phyloP scores from a whole-genome alignment of 2,329 filamentous ascomycete species.

The Ascochyta clinopodiicola region DNA sequence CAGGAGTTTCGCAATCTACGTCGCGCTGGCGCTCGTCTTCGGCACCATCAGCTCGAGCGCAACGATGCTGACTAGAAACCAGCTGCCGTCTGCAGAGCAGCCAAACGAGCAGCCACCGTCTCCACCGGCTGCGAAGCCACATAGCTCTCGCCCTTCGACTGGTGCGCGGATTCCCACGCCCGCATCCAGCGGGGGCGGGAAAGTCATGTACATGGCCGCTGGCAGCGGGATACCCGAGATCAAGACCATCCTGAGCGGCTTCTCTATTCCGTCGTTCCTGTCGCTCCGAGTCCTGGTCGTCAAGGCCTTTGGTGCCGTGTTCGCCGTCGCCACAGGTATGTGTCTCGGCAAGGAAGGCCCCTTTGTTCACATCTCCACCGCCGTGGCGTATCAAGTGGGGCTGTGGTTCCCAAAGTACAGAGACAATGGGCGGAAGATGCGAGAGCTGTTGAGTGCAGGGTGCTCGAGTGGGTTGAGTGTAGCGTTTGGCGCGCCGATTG shows the following conservation, averaged over 20 bases:
- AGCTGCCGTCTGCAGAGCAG: conserved; percentile 54
- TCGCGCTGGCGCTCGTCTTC: conserved; percentile 57
- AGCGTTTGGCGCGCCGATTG: conserved; percentile 68
- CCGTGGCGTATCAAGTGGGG: conserved; percentile 62
- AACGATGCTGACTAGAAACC: conserved; percentile 59
- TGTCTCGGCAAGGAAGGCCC: conserved; percentile 68
- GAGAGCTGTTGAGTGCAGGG: conserved; percentile 64
- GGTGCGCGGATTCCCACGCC: conserved; percentile 1
- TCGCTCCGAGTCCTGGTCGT: conserved; percentile 62
- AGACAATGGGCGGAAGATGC: conserved; percentile 64
- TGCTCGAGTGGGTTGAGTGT: conserved; percentile 65
- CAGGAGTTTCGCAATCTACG: conserved; percentile 56
- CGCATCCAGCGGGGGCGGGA: conserved; percentile 44
- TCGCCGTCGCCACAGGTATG: conserved; percentile 66
- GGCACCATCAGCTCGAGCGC: conserved; percentile 57
- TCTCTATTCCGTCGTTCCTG: conserved; percentile 65
- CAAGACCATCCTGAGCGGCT: conserved; percentile 67
- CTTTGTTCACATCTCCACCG: conserved; percentile 67
- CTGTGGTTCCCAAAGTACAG: conserved; percentile 62
- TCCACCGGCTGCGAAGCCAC: conserved; percentile 6
- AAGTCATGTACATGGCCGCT: conserved; percentile 65
- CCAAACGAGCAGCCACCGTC: conserved; percentile 17
- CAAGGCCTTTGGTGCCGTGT: conserved; percentile 65
- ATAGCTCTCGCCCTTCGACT: conserved; percentile 1
- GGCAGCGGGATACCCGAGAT: conserved; percentile 68